These are phyloP conservation scores for Talaromyces sp. DNA, from an alignment of 2,329 filamentous ascomycete genomes.

Conservation along the genomic window DNA sequence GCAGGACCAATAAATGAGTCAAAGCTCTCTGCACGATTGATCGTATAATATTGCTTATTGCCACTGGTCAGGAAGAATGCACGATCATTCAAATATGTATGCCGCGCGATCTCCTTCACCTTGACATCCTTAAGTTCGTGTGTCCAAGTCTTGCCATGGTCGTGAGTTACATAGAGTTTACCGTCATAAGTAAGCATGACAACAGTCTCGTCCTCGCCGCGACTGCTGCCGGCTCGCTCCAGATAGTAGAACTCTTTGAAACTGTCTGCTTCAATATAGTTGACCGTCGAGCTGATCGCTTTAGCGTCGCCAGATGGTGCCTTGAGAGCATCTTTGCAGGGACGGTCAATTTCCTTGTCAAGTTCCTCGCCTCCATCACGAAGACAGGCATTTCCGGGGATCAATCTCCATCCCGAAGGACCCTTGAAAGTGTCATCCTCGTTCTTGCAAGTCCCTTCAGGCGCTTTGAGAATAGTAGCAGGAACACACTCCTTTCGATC, in stretches of 20 bases:
- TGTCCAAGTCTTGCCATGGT: conserved; percentile 88
- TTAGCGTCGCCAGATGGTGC: conserved; percentile 53
- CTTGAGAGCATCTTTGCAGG: conserved; percentile 64
- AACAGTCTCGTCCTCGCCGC: conserved; percentile 68
- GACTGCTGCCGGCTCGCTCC: conserved; percentile 66
- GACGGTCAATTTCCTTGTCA: conserved; percentile 68
- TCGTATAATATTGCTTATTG: conserved; percentile 72
- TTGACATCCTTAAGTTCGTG: conserved; percentile 62
- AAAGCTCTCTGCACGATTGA: conserved; percentile 72
- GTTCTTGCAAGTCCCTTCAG: conserved; percentile 70
- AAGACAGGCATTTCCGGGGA: conserved; percentile 76
- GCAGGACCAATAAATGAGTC: conserved; percentile 69
- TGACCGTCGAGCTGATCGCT: conserved; percentile 62
- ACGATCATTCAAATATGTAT: conserved; percentile 76
- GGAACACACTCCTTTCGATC: conserved; percentile 68
- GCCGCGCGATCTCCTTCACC: conserved; percentile 69
- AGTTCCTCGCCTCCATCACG: conserved; percentile 60
- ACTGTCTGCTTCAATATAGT: conserved; percentile 60
- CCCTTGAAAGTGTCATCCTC: conserved; percentile 73
- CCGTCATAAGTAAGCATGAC: conserved; percentile 58
- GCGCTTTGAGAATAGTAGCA: conserved; percentile 60
- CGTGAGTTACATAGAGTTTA: conserved; percentile 69
- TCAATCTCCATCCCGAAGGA: conserved; percentile 85
- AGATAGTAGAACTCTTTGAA: conserved; percentile 68
- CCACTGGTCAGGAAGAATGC: conserved; percentile 78